Base-by-base conservation (phyloP, 2,329 filamentous ascomycete genomes). In the Sporothrix euskadiensis region DNA sequence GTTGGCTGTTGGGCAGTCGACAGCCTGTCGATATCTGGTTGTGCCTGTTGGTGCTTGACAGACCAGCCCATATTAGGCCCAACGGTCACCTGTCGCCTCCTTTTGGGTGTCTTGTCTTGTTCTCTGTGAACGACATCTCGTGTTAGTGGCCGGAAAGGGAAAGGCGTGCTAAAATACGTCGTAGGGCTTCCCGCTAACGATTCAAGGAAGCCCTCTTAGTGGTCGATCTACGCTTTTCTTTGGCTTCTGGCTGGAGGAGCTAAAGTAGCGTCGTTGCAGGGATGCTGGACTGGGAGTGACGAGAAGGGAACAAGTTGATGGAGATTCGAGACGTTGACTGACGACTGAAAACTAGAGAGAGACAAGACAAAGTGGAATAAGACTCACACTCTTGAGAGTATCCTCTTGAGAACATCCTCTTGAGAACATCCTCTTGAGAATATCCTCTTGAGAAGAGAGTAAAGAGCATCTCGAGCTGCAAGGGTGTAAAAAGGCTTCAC, bases 81-180 rank as follows among this genome's bases (percentile, higher is more conserved):
- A 47, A 66, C 61, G 61, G 59, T 44, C 59, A n/a, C 35, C 35
- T 39, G 32, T 63, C 59, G 32, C 35, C 19, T 49, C 44, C 35
- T 63, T 56, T 22, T 30, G n/a, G 2, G 3, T 26, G 26, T 16
- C 5, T 65, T 47, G 22, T 65, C 39, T 44, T n/a, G 19, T 44
- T n/a, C 16, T 19, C 9, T 39, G 12, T 39, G 8, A 35, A 59
- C 10, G 3, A 30, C 14, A 10, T 35, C 2, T 49, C 41, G 65
- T 68, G 65, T 68, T 68, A 35, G 65, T 68, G 44, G 22, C 65
- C 65, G 44, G 65, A 68, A 66, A 49, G 26, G 65, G 65, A 35
- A 68, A 68, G 44, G 65, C 7, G 65, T 52, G 14, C 4, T 4
- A 7, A 52, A 68, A 68, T 68, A 26, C 26, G 26, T 26, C 26